Evolutionary conservation across 2,329 filamentous ascomycete genomes (phyloP).

Genomic region (Venturia aucupariae): DNA sequence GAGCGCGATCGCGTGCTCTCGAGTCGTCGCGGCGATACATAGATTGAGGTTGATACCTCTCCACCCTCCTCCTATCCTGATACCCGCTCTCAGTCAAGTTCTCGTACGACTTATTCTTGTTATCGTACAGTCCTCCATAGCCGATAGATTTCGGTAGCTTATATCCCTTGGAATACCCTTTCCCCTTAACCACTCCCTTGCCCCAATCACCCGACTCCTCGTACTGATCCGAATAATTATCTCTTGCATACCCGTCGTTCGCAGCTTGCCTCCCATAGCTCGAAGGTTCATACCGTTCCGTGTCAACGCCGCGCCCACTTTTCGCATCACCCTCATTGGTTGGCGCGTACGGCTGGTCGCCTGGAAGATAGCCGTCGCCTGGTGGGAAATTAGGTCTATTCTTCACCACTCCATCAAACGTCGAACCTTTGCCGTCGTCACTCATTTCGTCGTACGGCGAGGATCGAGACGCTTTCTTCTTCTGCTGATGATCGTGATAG

Average conservation of each 20-base stretch:
- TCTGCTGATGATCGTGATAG: not conserved
- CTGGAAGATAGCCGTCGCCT: constrained; percentile 3
- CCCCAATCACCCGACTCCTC: not conserved
- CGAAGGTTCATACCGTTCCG: constrained; percentile 9
- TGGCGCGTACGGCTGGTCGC: not conserved
- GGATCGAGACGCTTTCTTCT: not conserved
- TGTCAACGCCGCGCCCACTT: not conserved
- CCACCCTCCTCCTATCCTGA: not conserved
- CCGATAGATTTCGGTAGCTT: not conserved
- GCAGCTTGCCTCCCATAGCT: constrained; percentile 7
- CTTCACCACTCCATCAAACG: constrained; percentile 1
- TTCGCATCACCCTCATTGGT: not conserved
- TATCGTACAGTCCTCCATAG: not conserved
- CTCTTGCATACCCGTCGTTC: constrained; percentile 9
- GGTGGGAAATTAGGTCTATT: not conserved
- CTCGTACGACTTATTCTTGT: not conserved
- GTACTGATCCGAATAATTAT: constrained; percentile 1
- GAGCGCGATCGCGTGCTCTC: not conserved
- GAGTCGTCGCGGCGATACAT: not conserved
- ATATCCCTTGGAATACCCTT: not conserved
- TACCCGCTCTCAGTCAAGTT: not conserved
- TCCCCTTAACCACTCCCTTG: not conserved
- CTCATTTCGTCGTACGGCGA: not conserved
- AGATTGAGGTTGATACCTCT: not conserved
- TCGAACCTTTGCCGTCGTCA: not conserved